These are phyloP conservation scores for Rubroboletus pulcherrimus DNA, from an alignment of 768 basidiomycete species.

Conservation along the genomic window DNA sequence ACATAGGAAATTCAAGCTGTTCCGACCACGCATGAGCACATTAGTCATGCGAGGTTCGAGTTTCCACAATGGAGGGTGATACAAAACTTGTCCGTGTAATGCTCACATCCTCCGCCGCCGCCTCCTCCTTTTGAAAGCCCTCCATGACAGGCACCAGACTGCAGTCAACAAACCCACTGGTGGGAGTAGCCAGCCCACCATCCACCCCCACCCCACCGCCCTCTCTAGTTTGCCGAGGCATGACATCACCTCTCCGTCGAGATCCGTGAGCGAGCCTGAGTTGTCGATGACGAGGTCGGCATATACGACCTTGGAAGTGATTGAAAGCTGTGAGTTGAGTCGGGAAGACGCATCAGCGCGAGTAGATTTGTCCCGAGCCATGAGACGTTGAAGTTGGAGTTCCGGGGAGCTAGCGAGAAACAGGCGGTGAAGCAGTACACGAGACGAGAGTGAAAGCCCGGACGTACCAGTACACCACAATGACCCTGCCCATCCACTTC, in stretches of 20 bases:
- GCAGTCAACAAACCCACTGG: slow-evolving; percentile 51
- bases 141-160: slow-evolving; percentile 36
- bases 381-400: slow-evolving; percentile 80
- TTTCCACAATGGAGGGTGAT: background rate
- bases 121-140: slow-evolving; percentile 23
- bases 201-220: slow-evolving; percentile 55
- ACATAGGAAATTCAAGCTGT: background rate
- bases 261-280: slow-evolving; percentile 67
- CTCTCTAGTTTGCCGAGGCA: slow-evolving; percentile 44
- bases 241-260: slow-evolving; percentile 44
- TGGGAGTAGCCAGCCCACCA: slow-evolving; percentile 59
- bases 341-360: slow-evolving; percentile 68
- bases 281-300: slow-evolving; percentile 90
- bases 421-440: background rate
- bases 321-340: slow-evolving; percentile 76
- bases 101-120: slow-evolving; percentile 4
- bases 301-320: slow-evolving; percentile 74
- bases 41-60: background rate
- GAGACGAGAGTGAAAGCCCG: background rate
- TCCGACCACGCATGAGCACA: background rate
- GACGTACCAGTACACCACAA: slow-evolving; percentile 88
- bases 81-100: background rate
- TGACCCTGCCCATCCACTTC: slow-evolving; percentile 76
- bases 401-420: slow-evolving; percentile 59
- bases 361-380: slow-evolving; percentile 66